phyloP scores from a whole-genome alignment of 179 eudicot species.

The Silene noctiflora region DNA sequence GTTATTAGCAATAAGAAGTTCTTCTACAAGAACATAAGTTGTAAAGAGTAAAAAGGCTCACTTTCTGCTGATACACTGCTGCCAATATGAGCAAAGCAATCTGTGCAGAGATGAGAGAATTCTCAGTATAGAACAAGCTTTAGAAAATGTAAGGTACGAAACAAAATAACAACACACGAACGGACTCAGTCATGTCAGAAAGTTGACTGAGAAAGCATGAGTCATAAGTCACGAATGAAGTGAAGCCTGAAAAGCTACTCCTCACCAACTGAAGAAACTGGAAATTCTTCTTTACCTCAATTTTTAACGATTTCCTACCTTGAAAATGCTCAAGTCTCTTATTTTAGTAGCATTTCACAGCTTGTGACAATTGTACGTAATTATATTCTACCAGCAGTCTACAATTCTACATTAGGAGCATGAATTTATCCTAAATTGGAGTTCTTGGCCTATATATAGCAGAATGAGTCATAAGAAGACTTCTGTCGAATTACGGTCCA shows the following conservation, averaged over 20 bases:
- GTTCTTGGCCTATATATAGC: too few relatives aligned
- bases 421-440: too few relatives aligned
- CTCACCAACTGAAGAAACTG: background rate
- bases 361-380: too few relatives aligned
- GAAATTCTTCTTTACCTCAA: background rate
- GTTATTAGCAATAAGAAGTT: background rate
- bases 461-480: too few relatives aligned
- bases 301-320: background rate
- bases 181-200: background rate
- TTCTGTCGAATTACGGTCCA: too few relatives aligned
- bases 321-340: background rate
- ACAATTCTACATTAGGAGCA: too few relatives aligned
- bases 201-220: background rate
- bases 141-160: background rate
- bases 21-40: background rate
- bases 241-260: background rate
- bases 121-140: slow-evolving; percentile 13
- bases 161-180: background rate
- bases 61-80: slow-evolving; percentile 48
- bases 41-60: slow-evolving; percentile 20
- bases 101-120: slow-evolving; percentile 38
- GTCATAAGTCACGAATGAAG: background rate
- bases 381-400: too few relatives aligned
- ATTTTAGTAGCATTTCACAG: too few relatives aligned
- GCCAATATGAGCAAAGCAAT: slow-evolving; percentile 74